Evolutionary conservation across 306 rosid species (phyloP), one percentile per base, ranked within the genome.

Genomic region (Pyrus communis): DNA sequence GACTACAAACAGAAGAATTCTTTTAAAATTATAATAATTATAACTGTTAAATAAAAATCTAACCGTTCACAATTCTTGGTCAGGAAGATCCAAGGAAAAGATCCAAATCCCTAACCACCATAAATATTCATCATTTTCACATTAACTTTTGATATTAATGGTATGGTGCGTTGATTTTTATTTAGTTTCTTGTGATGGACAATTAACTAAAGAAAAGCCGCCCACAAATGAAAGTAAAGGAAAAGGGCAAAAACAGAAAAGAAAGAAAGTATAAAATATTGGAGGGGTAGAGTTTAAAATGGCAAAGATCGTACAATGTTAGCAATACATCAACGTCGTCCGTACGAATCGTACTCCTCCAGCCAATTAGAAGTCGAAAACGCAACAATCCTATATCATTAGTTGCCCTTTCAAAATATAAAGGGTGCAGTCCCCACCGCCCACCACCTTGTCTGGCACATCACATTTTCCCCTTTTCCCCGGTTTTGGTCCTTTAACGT

Each of bases 281-380:
- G 10, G 57, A 7, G 42, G n/a, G 21, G 18, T 12, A 38, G 10
- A 45, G 68, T 1, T 64, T 65, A 71, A 81, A 75, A 54, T 1
- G 43, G 71, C 40, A 27, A 46, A 45, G 10, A 23, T 2, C 10
- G 87, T 84, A 87, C 88, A 78, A 69, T 63, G 57, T 78, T 58
- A 27, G 75, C 19, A 75, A 78, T 17, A 70, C 79, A 58, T 86
- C 84, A 57, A 69, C 75, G 11, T 81, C 84, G 0, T 81, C 80
- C 91, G 96, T 88, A 85, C 96, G 19, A 59, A 0, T 15, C 66
- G 83, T 75, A 82, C 81, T 4, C 0, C n/a, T 14, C 28, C 25
- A 1, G 7, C 91, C 93, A 90, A 86, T 86, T 0, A 77, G 77
- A 0, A 40, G 43, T 28, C 72, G 91, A 78, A 86, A 86, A 78